Evolutionary conservation across 2,329 filamentous ascomycete genomes (phyloP).

Genomic region (Xylaria polymorpha): DNA sequence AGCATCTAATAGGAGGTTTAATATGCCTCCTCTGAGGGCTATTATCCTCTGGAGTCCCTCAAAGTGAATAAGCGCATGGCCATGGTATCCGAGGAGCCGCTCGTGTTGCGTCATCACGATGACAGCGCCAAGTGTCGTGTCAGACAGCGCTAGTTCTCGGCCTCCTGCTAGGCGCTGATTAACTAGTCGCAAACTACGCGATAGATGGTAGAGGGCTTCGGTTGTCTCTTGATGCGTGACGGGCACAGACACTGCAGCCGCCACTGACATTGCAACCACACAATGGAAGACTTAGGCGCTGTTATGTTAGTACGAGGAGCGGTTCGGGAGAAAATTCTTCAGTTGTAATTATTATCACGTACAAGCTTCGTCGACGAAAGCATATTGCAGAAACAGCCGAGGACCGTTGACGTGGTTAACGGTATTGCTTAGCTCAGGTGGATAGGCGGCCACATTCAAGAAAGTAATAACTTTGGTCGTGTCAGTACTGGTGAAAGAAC

Average conservation of each 20-base stretch:
- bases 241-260: neutral
- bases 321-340: neutral
- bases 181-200: slow-evolving; percentile 45
- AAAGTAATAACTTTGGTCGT: slow-evolving; percentile 26
- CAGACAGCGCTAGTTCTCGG: slow-evolving; percentile 41
- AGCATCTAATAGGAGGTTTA: slow-evolving; percentile 30
- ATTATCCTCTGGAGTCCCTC: slow-evolving; percentile 48
- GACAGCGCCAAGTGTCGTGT: slow-evolving; percentile 48
- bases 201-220: slow-evolving; percentile 45
- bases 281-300: slow-evolving; percentile 45
- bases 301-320: slow-evolving; percentile 1
- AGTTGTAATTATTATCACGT: slow-evolving; percentile 24
- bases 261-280: slow-evolving; percentile 43
- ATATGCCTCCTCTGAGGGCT: slow-evolving; percentile 49
- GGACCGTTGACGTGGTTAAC: slow-evolving; percentile 20
- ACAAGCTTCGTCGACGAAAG: slow-evolving; percentile 51
- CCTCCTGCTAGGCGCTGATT: slow-evolving; percentile 43
- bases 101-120: slow-evolving; percentile 46
- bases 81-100: slow-evolving; percentile 41
- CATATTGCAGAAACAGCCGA: slow-evolving; percentile 44
- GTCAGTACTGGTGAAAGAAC: slow-evolving; percentile 3
- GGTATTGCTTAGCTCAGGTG: slow-evolving; percentile 20
- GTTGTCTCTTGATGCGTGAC: slow-evolving; percentile 27
- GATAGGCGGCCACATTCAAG: slow-evolving; percentile 21
- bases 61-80: slow-evolving; percentile 47